Conservation (phyloP, 2,329 filamentous ascomycete genomes). For the Sporothrix humicola region DNA sequence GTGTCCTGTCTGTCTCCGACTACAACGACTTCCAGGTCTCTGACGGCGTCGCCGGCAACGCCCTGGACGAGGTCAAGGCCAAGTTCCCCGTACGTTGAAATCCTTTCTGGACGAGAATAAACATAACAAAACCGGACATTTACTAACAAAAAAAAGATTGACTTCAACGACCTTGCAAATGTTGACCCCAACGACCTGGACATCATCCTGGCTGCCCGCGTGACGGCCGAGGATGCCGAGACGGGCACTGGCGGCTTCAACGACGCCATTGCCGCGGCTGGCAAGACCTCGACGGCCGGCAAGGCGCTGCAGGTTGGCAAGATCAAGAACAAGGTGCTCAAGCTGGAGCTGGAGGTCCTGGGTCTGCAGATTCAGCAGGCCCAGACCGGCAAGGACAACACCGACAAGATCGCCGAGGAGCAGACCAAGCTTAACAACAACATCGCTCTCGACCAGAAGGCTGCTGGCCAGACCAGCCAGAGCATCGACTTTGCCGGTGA, state of each 20-base stretch:
- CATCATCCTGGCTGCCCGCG: constrained; percentile 57
- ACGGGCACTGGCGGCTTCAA: constrained; percentile 58
- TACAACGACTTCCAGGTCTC: constrained; percentile 56
- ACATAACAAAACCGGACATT: not conserved
- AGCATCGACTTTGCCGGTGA: constrained; percentile 47
- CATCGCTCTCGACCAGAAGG: constrained; percentile 49
- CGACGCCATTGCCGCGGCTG: constrained; percentile 56
- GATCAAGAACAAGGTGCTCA: constrained; percentile 67
- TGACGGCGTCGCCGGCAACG: constrained; percentile 58
- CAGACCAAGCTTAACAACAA: constrained; percentile 60
- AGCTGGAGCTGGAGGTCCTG: constrained; percentile 59
- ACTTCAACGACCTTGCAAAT: constrained; percentile 51
- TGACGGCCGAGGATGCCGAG: constrained; percentile 61
- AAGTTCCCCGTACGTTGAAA: constrained; percentile 56
- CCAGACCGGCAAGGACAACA: constrained; percentile 51
- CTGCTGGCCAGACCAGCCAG: constrained; percentile 47
- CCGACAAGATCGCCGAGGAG: constrained; percentile 53
- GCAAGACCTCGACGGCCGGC: constrained; percentile 48
- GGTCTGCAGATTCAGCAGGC: constrained; percentile 58
- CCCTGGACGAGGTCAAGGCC: constrained; percentile 58
- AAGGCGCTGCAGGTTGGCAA: constrained; percentile 59
- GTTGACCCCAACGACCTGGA: constrained; percentile 56
- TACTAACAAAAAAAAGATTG: constrained; percentile 45
- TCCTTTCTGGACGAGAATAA: not conserved
- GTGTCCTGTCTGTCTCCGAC: constrained; percentile 42